phyloP scores from a whole-genome alignment of 768 basidiomycete species.

The Favolaschia claudopus region DNA sequence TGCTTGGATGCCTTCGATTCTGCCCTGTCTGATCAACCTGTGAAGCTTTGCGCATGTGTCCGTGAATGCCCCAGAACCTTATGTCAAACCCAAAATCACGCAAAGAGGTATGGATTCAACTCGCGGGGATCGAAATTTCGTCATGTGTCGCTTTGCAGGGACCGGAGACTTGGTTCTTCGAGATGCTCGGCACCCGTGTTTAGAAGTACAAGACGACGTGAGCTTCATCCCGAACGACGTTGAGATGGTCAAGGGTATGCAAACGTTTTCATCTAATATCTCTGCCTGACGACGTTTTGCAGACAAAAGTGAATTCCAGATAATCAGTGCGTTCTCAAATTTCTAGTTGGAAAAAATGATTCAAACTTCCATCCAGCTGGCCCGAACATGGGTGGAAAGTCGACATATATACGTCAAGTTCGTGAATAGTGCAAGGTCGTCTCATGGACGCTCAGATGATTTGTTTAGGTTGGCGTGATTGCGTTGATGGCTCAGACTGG shows the following conservation, averaged over 20 bases:
- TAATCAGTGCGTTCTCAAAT: slow-evolving; percentile 71
- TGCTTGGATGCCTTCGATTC: not conserved
- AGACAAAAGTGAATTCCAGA: slow-evolving; percentile 92
- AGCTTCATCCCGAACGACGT: slow-evolving; percentile 96
- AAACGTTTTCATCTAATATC: not conserved
- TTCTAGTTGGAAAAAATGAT: not conserved
- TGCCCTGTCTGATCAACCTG: not conserved
- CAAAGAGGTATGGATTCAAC: slow-evolving; percentile 66
- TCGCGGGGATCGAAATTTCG: not conserved
- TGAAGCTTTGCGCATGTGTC: slow-evolving; percentile 91
- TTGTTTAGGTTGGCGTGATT: slow-evolving; percentile 83
- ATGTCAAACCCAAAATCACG: slow-evolving; percentile 83
- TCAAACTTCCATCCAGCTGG: slow-evolving; percentile 68
- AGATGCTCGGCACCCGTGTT: slow-evolving; percentile 93
- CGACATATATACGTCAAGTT: slow-evolving; percentile 94
- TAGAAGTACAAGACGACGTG: slow-evolving; percentile 96
- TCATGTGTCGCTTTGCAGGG: slow-evolving; percentile 50
- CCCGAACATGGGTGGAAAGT: slow-evolving; percentile 99
- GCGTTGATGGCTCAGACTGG: slow-evolving; percentile 96
- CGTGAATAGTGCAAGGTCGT: slow-evolving; percentile 6
- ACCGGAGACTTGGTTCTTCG: slow-evolving; percentile 80
- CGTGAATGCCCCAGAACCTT: slow-evolving; percentile 83
- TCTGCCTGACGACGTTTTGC: not conserved
- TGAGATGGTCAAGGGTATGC: slow-evolving; percentile 86
- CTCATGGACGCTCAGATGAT: slow-evolving; percentile 2